Percentiles rank a stretch among this genome's conserved stretches.
These are phyloP conservation scores for Thelonectria discophora DNA, from an alignment of 2,329 filamentous ascomycete species.

Conservation along the genomic window DNA sequence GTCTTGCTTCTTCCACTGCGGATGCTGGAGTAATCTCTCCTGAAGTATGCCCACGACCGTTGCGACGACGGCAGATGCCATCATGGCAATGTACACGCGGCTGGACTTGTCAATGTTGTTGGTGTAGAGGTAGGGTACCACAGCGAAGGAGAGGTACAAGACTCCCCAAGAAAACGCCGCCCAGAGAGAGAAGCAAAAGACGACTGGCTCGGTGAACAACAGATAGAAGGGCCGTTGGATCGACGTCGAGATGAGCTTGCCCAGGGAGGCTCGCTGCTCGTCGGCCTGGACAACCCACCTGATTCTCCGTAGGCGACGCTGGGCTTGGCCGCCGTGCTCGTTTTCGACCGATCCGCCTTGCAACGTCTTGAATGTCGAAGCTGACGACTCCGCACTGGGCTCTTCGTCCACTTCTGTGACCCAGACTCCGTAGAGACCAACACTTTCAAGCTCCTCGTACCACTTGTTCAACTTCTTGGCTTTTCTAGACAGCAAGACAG, in stretches of 20 bases:
- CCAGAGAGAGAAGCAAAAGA: slow-evolving; percentile 91
- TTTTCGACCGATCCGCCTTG: slow-evolving; percentile 16
- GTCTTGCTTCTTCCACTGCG: slow-evolving; percentile 44
- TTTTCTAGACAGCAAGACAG: slow-evolving; percentile 80
- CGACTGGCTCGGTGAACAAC: slow-evolving; percentile 78
- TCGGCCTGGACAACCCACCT: slow-evolving; percentile 84
- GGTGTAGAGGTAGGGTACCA: slow-evolving; percentile 80
- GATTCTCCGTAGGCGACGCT: slow-evolving; percentile 58
- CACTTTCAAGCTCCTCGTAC: slow-evolving; percentile 76
- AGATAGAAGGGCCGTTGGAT: slow-evolving; percentile 81
- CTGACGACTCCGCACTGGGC: slow-evolving; percentile 30
- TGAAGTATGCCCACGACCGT: slow-evolving; percentile 77
- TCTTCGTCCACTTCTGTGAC: slow-evolving; percentile 34
- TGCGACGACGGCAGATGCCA: slow-evolving; percentile 70
- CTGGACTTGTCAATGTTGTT: slow-evolving; percentile 72
- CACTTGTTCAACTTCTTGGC: slow-evolving; percentile 78
- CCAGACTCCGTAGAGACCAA: slow-evolving; percentile 64
- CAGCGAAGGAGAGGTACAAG: slow-evolving; percentile 84
- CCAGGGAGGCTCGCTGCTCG: slow-evolving; percentile 75
- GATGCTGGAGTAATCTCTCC: slow-evolving; percentile 68
- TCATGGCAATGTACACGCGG: slow-evolving; percentile 78
- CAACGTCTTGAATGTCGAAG: slow-evolving; percentile 34
- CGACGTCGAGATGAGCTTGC: slow-evolving; percentile 76
- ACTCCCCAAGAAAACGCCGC: slow-evolving; percentile 90
- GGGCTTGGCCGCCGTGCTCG: slow-evolving; percentile 10